phyloP scores from a whole-genome alignment of 2,329 filamentous ascomycete species.

The Aspergillus piperis region DNA sequence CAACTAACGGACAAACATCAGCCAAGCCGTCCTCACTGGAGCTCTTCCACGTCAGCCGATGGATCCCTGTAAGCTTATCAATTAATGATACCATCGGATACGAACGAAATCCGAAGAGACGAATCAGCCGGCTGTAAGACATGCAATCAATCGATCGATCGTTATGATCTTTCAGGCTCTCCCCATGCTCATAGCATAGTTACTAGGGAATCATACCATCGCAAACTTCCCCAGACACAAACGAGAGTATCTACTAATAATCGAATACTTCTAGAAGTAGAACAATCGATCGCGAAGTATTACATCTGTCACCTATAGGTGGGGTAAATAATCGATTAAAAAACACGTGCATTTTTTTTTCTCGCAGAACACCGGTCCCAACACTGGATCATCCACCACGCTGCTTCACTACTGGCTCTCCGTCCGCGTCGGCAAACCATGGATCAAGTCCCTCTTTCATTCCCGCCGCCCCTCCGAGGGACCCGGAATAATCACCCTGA shows the following conservation, averaged over 20 bases:
- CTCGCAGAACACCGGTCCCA: neutral
- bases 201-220: neutral
- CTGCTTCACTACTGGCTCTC: neutral
- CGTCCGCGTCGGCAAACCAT: neutral
- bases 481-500: neutral
- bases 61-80: conserved; percentile 1
- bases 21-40: neutral
- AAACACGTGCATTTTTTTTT: neutral
- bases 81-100: neutral
- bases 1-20: neutral
- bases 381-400: neutral
- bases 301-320: neutral
- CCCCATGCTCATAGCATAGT: neutral
- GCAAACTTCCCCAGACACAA: neutral
- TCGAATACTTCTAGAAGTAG: neutral
- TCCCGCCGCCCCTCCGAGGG: neutral
- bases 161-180: neutral
- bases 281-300: neutral
- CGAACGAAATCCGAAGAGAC: neutral
- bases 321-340: neutral
- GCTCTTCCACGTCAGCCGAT: conserved; percentile 4
- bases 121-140: neutral
- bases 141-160: neutral
- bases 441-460: neutral
- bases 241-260: neutral